phyloP scores from a whole-genome alignment of 2,329 filamentous ascomycete genomes.

The Conoideocrella luteorostrata region DNA sequence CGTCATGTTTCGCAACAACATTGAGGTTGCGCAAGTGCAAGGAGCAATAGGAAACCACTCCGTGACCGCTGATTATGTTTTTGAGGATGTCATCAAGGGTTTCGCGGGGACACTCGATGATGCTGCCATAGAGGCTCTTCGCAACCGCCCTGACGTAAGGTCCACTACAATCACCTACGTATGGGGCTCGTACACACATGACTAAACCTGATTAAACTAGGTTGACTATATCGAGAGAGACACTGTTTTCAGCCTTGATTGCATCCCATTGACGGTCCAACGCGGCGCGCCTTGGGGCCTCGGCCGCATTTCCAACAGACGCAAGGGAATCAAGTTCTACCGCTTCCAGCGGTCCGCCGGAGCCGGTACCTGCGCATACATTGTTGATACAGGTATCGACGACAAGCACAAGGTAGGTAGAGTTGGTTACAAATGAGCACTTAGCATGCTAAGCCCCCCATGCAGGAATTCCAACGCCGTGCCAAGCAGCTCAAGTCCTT shows the following conservation, averaged over 20 bases:
- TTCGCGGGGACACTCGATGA: constrained; percentile 17
- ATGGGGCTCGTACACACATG: too few species aligned
- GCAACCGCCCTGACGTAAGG: constrained; percentile 15
- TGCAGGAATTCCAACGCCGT: constrained; percentile 32
- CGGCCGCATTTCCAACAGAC: constrained; percentile 26
- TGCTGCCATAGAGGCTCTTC: constrained; percentile 11
- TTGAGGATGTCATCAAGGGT: constrained; percentile 14
- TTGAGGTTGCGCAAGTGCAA: constrained; percentile 6
- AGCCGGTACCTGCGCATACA: constrained; percentile 31
- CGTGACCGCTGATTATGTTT: constrained; percentile 18
- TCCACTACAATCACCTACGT: neutral
- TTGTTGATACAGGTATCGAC: constrained; percentile 36
- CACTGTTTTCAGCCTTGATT: constrained; percentile 19
- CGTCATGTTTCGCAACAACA: constrained; percentile 19
- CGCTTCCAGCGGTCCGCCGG: constrained; percentile 28
- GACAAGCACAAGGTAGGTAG: constrained; percentile 26
- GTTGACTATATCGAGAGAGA: constrained; percentile 32
- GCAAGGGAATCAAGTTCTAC: constrained; percentile 19
- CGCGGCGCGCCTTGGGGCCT: too few species aligned
- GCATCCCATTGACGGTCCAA: too few species aligned
- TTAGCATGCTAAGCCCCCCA: too few species aligned
- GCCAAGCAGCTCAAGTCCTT: constrained; percentile 30
- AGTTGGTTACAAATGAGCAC: too few species aligned
- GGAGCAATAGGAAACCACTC: constrained; percentile 10
- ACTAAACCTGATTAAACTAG: too few species aligned